Conservation (phyloP, 2,329 filamentous ascomycete genomes). For the Diaporthe sp. region DNA sequence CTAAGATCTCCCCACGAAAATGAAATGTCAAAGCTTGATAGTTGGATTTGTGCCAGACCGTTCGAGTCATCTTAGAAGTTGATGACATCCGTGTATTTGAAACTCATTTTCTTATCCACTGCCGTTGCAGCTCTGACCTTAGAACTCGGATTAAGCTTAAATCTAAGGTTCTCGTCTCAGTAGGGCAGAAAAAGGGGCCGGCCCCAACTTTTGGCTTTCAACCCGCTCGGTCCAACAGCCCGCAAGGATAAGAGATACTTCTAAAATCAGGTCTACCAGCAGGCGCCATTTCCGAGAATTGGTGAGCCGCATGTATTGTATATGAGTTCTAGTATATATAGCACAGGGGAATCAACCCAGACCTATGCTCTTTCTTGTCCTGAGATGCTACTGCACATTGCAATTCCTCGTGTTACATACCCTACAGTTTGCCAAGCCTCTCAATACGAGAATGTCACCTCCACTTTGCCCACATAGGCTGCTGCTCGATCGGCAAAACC, state of each 20-base stretch:
- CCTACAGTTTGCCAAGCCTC: conserved; percentile 5
- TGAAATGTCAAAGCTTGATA: too few species aligned
- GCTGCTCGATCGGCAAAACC: conserved; percentile 14
- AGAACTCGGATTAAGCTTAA: conserved; percentile 18
- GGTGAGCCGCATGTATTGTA: not conserved
- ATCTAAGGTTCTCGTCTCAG: not conserved
- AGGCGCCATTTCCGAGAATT: not conserved
- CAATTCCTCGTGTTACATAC: conserved; percentile 3
- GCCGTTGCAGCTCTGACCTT: not conserved
- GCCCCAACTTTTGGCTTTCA: not conserved
- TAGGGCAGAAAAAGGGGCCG: not conserved
- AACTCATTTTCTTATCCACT: not conserved
- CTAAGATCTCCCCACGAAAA: too few species aligned
- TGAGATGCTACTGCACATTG: not conserved
- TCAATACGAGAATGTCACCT: conserved; percentile 23
- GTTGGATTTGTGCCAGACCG: not conserved
- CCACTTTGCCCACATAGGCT: conserved; percentile 11
- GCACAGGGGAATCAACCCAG: not conserved
- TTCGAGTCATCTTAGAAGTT: too few species aligned
- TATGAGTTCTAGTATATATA: not conserved
- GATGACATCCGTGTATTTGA: too few species aligned
- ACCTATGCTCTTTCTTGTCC: not conserved
- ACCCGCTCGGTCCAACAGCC: not conserved
- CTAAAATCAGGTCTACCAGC: too few species aligned
- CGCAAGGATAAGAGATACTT: not conserved